Conservation (phyloP, 1,139 yeast species). For the Geotrichum cucujoidarum region DNA sequence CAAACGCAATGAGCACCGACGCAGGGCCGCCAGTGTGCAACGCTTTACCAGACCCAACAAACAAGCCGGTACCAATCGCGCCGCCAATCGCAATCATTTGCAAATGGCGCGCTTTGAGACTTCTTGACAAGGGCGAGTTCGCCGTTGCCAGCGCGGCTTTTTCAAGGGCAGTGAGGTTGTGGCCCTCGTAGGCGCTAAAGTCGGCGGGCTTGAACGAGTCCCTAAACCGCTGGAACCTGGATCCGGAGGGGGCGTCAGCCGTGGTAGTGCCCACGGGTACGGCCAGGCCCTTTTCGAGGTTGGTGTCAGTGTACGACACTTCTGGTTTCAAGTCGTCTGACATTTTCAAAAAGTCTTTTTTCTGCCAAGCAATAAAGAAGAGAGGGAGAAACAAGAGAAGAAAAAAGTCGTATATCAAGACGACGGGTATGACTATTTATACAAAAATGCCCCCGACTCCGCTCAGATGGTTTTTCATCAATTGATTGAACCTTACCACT, state of each 20-base stretch:
- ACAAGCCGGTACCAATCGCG: slow-evolving; percentile 74
- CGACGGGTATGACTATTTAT: too few relatives aligned
- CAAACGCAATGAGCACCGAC: slow-evolving; percentile 62
- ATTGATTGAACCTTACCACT: too few relatives aligned
- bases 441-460: too few relatives aligned
- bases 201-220: slow-evolving; percentile 32
- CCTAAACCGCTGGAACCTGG: slow-evolving; percentile 26
- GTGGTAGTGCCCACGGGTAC: too few relatives aligned
- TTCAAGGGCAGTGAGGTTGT: slow-evolving; percentile 28
- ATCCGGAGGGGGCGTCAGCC: slow-evolving; percentile 25
- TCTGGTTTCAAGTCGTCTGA: neutral
- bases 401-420: too few relatives aligned
- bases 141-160: slow-evolving; percentile 32
- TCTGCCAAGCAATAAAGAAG: neutral
- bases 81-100: slow-evolving; percentile 80
- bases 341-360: neutral
- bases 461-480: too few relatives aligned
- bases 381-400: neutral
- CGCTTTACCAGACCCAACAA: slow-evolving; percentile 71
- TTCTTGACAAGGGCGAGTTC: slow-evolving; percentile 40
- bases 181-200: slow-evolving; percentile 22
- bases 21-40: slow-evolving; percentile 76
- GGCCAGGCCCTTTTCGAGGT: slow-evolving; percentile 46
- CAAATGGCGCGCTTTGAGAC: slow-evolving; percentile 47
- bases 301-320: slow-evolving; percentile 48